phyloP scores from a whole-genome alignment of 495 filamentous ascomycete species.

The Penicillium tannophilum region DNA sequence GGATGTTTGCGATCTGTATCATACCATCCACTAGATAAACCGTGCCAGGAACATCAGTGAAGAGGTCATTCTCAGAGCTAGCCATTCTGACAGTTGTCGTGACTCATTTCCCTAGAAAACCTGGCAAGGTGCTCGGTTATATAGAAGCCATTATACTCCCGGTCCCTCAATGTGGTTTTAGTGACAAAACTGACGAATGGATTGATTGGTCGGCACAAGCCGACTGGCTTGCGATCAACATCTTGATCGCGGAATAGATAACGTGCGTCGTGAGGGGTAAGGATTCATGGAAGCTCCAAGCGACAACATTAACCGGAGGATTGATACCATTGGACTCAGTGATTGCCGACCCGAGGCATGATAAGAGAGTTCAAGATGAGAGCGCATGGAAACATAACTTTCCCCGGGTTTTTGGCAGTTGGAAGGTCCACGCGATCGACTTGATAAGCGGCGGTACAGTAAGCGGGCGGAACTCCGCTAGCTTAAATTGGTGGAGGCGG shows the following conservation, averaged over 20 bases:
- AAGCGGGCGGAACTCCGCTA: not conserved
- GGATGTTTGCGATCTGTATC: too few relatives aligned
- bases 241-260: constrained; percentile 6
- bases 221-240: constrained; percentile 9
- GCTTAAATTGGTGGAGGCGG: not conserved
- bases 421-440: constrained; percentile 9
- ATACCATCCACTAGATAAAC: constrained; percentile 34
- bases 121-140: not conserved
- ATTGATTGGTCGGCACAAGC: constrained; percentile 17
- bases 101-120: not conserved
- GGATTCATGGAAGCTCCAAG: constrained; percentile 23
- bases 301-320: constrained; percentile 7
- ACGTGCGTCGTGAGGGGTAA: constrained; percentile 5
- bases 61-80: constrained; percentile 19
- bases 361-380: not conserved
- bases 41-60: constrained; percentile 35
- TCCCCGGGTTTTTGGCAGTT: not conserved
- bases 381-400: not conserved
- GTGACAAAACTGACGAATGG: not conserved
- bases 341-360: not conserved
- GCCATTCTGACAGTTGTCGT: constrained; percentile 18
- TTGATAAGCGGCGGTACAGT: not conserved
- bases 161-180: not conserved
- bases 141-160: not conserved
- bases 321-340: not conserved